Evolutionary conservation across 345 rosid genomes (phyloP), one percentile per base, ranked within the genome.

Genomic region (Sisymbrium altissimum): DNA sequence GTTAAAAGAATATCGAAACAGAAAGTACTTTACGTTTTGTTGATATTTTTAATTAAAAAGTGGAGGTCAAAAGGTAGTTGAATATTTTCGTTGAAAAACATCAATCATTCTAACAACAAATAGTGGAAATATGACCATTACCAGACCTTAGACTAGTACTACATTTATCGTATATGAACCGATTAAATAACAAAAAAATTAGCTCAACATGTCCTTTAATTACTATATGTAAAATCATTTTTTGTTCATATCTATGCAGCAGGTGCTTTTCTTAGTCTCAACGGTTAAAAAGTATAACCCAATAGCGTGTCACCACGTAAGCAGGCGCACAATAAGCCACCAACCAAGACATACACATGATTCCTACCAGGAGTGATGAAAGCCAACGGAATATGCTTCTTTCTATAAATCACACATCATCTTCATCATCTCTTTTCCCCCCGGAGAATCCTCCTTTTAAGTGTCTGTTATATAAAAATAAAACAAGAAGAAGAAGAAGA

Each of bases 11-110:
- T 75, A 56, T 49, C 32, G 46, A 50, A 60, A 40, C 6, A 61
- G 30, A 23, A 43, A 21, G 52, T 23, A 75, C 79, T 75, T 75
- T 75, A 67, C 63, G 45, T 67, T 67, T 75, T n/a, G 55, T 60
- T 52, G 69, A 68, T 60, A 61, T 52, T 61, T 62, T 52, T 8
- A 11, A 52, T 41, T 9, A 39, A 41, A 9, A 52, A 68, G 74
- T 52, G 23, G 40, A 18, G 6, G 69, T 75, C 49, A 61, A 68
- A 75, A 68, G 74, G 17, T 48, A 2, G 27, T 21, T 66, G 6
- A 60, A 74, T 74, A 74, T 74, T 52, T 67, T 60, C 38, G 56
- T 75, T 60, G 63, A 50, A 48, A 59, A 27, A 9, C 1, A 68
- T 60, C 63, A 68, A 74, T 74, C 67, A 57, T 13, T 23, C 10